phyloP scores from a whole-genome alignment of 1,139 yeast genomes.

The Geotrichum restrictum region DNA sequence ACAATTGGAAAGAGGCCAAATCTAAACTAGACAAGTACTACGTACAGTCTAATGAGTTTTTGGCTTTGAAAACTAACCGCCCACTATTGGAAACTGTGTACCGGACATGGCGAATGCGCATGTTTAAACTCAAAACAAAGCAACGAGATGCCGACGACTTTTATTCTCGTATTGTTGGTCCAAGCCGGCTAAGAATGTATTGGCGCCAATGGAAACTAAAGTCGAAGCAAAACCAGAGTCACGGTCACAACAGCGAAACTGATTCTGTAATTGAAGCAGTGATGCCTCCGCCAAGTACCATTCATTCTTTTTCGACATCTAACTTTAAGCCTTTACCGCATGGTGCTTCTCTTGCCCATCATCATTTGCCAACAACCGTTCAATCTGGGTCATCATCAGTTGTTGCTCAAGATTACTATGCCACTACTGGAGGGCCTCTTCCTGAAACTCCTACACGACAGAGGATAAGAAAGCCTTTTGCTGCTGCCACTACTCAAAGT shows the following conservation, averaged over 20 bases:
- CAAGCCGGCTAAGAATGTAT: conserved; percentile 23
- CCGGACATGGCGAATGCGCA: conserved; percentile 29
- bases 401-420: not conserved
- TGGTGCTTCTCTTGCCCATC: not conserved
- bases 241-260: not conserved
- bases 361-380: too few relatives aligned
- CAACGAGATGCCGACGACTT: conserved; percentile 29
- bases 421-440: not conserved
- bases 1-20: conserved; percentile 8
- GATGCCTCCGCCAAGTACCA: not conserved
- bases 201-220: conserved; percentile 28
- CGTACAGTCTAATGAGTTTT: not conserved
- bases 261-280: not conserved
- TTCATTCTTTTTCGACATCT: not conserved
- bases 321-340: not conserved
- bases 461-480: not conserved
- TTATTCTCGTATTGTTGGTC: conserved; percentile 21
- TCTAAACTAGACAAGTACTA: not conserved
- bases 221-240: not conserved
- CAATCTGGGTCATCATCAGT: not conserved
- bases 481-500: conserved; percentile 9
- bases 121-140: conserved; percentile 26
- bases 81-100: conserved; percentile 22
- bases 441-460: conserved; percentile 11
- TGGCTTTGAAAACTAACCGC: not conserved